Percentiles rank a stretch among this genome's conserved stretches.
These are phyloP conservation scores for Vanrija sp. DNA, from an alignment of 1,284 basidiomycete species.

Conservation along the genomic window DNA sequence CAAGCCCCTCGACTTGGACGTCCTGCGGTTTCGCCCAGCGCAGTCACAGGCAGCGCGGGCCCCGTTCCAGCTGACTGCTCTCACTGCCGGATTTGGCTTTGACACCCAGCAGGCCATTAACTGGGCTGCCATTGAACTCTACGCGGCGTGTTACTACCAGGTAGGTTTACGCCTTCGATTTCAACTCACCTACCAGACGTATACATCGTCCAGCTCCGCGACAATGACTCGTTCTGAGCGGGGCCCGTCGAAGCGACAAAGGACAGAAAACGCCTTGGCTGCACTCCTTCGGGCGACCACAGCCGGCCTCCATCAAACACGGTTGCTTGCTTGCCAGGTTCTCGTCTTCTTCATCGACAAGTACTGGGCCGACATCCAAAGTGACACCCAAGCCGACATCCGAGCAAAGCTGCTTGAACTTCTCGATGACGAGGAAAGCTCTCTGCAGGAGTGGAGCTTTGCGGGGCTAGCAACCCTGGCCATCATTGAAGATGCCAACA, in stretches of 20 bases:
- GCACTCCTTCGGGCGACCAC: constrained; percentile 57
- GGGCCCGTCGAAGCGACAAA: constrained; percentile 51
- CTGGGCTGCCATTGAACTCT: constrained; percentile 79
- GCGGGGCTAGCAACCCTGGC: constrained; percentile 62
- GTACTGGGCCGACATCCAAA: constrained; percentile 64
- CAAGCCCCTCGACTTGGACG: constrained; percentile 58
- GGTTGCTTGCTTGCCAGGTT: constrained; percentile 64
- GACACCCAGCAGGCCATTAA: constrained; percentile 64
- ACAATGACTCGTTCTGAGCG: not conserved
- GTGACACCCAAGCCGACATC: constrained; percentile 58
- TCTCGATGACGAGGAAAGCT: constrained; percentile 62
- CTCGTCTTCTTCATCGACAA: constrained; percentile 78
- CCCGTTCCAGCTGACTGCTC: constrained; percentile 23
- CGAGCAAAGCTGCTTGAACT: constrained; percentile 58
- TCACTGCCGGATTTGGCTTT: constrained; percentile 64
- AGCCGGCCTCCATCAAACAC: constrained; percentile 36
- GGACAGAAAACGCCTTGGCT: constrained; percentile 54
- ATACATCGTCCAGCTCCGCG: not conserved
- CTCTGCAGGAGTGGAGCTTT: constrained; percentile 75
- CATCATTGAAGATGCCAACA: constrained; percentile 4
- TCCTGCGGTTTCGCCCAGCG: constrained; percentile 3
- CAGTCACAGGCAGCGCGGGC: not conserved
- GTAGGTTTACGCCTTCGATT: constrained; percentile 47
- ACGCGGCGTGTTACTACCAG: constrained; percentile 70
- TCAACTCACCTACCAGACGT: not conserved